These are phyloP conservation scores for Murraya koenigii DNA, from an alignment of 345 rosid genomes.

Conservation along the genomic window DNA sequence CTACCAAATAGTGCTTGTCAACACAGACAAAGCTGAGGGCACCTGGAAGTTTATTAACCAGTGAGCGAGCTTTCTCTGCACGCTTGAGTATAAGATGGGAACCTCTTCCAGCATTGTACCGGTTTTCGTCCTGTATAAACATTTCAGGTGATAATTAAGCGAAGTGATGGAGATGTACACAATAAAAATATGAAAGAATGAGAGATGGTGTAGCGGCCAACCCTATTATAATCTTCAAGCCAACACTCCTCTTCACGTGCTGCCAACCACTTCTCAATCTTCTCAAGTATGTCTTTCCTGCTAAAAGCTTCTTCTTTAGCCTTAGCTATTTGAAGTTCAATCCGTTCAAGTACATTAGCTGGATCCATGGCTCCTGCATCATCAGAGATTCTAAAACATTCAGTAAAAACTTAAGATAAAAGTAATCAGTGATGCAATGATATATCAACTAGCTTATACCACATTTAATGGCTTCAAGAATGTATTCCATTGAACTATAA, in stretches of 20 bases:
- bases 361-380: slow-evolving; percentile 66
- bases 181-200: background rate
- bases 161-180: background rate
- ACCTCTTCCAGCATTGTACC: slow-evolving; percentile 97
- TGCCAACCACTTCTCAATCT: slow-evolving; percentile 88
- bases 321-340: slow-evolving; percentile 79
- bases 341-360: slow-evolving; percentile 60
- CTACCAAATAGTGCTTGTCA: background rate
- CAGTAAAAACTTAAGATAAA: background rate
- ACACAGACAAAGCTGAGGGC: background rate
- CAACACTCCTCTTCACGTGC: slow-evolving; percentile 97
- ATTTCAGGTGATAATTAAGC: slow-evolving; percentile 19
- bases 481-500: slow-evolving; percentile 56
- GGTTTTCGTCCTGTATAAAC: slow-evolving; percentile 73
- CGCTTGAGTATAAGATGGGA: slow-evolving; percentile 96
- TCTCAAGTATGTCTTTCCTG: slow-evolving; percentile 90
- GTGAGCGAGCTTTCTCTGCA: slow-evolving; percentile 96
- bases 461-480: slow-evolving; percentile 74
- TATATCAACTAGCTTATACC: slow-evolving; percentile 36
- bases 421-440: background rate
- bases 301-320: slow-evolving; percentile 88
- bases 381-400: slow-evolving; percentile 2
- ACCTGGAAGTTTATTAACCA: slow-evolving; percentile 78
- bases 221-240: slow-evolving; percentile 99
- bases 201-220: slow-evolving; percentile 26